Evolutionary conservation across 1,284 basidiomycete genomes (phyloP).

Genomic region (Ceratobasidium papillatum): DNA sequence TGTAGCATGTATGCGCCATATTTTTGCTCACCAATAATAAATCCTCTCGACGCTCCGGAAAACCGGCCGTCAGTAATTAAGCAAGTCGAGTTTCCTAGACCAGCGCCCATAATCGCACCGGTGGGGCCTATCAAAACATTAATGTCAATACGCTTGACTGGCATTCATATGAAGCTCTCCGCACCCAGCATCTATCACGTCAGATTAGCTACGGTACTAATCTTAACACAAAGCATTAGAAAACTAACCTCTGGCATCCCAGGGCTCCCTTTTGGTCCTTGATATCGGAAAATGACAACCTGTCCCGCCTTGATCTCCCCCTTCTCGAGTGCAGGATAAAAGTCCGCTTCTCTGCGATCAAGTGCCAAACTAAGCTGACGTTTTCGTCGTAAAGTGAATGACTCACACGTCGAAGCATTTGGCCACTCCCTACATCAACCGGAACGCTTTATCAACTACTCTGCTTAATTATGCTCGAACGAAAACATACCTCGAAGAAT

Average conservation of each 20-base stretch:
- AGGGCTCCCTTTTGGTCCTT: slow-evolving; percentile 94
- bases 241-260: slow-evolving; percentile 89
- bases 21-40: slow-evolving; percentile 64
- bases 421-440: slow-evolving; percentile 64
- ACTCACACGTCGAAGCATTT: slow-evolving; percentile 77
- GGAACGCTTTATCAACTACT: neutral
- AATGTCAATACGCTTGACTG: neutral
- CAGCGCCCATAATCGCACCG: slow-evolving; percentile 91
- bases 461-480: neutral
- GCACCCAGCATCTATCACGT: slow-evolving; percentile 45
- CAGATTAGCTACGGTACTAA: neutral
- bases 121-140: slow-evolving; percentile 68
- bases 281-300: slow-evolving; percentile 91
- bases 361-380: slow-evolving; percentile 53
- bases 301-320: slow-evolving; percentile 87
- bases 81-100: slow-evolving; percentile 88
- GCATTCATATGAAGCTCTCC: neutral
- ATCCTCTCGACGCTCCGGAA: slow-evolving; percentile 77
- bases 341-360: slow-evolving; percentile 71
- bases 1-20: neutral
- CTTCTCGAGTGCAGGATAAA: slow-evolving; percentile 83
- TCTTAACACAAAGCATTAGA: neutral
- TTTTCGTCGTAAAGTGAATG: neutral
- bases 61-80: slow-evolving; percentile 97
- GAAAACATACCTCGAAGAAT: slow-evolving; percentile 72